phyloP scores from a whole-genome alignment of 2,329 filamentous ascomycete species.

The Davidsoniella neocaledoniae region DNA sequence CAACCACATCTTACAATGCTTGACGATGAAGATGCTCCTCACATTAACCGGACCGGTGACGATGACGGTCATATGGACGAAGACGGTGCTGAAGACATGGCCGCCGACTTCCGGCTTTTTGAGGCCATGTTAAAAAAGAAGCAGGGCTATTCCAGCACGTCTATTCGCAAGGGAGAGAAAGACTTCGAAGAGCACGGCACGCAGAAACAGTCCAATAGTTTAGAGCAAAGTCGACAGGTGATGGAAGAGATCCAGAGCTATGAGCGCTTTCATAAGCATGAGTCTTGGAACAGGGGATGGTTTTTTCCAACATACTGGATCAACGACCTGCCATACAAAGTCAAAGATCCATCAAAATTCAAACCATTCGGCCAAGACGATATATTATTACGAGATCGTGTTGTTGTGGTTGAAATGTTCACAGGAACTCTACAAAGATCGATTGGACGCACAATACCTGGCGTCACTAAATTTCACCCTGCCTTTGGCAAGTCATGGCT shows the following conservation, averaged over 20 bases:
- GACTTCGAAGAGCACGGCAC: slow-evolving; percentile 94
- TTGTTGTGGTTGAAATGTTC: slow-evolving; percentile 55
- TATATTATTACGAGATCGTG: slow-evolving; percentile 27
- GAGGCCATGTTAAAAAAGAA: slow-evolving; percentile 36
- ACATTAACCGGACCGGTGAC: slow-evolving; percentile 12
- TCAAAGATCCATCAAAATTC: slow-evolving; percentile 7
- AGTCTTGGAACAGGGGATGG: slow-evolving; percentile 49
- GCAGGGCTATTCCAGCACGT: slow-evolving; percentile 35
- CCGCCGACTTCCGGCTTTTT: slow-evolving; percentile 72
- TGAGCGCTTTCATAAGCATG: slow-evolving; percentile 56
- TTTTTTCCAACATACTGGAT: slow-evolving; percentile 51
- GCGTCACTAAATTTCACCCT: slow-evolving; percentile 32
- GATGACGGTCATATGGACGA: slow-evolving; percentile 25
- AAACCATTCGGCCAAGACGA: slow-evolving; percentile 10
- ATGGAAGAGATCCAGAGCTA: slow-evolving; percentile 78
- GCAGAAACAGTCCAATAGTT: slow-evolving; percentile 55
- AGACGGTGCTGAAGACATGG: slow-evolving; percentile 56
- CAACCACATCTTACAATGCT: slow-evolving; percentile 15
- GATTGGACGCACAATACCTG: slow-evolving; percentile 50
- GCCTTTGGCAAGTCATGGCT: slow-evolving; percentile 58
- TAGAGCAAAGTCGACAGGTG: slow-evolving; percentile 67
- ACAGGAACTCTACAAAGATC: slow-evolving; percentile 56
- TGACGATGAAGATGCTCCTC: slow-evolving; percentile 28
- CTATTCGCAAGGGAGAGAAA: slow-evolving; percentile 86
- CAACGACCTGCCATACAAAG: slow-evolving; percentile 14